Base-by-base conservation (phyloP, 2,329 filamentous ascomycete species). In the Berkeleyomyces basicola region DNA sequence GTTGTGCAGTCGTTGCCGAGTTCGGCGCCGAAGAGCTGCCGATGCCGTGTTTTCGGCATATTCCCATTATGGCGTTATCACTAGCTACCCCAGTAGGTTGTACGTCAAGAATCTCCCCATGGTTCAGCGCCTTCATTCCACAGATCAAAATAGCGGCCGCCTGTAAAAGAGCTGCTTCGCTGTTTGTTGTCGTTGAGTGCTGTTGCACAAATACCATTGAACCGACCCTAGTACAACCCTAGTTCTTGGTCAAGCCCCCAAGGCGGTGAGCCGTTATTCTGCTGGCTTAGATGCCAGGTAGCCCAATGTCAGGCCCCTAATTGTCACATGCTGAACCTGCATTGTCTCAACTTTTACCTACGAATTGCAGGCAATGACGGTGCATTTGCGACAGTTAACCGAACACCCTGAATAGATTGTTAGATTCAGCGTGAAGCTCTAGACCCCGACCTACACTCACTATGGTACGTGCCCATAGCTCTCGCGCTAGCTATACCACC, bases 261-360 rank as follows among this genome's bases (percentile, higher is more conserved):
- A 62, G 61, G 61, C 61, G 61, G 61, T 62, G 51, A 62, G 61
- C n/a, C 3, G 44, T 16, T 61, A 61, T 61, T 61, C 59, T 61
- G 59, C 59, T 46, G 23, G 36, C 46, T 55, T 55, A 47, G 23
- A 58, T 49, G 61, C 61, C 61, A 63, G 51, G 55, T 63, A 59
- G 61, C 55, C 59, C 16, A 63, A 59, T 55, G 3, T 37, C 9
- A 3, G 16, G 33, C 51, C 33, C 51, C 14, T 0, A 39, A 14
- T 14, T 14, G 6, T 39, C 33, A 55, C 36, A 39, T 7, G 51
- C n/a, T n/a, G 43, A 46, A 46, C 43, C 4, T 7, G n/a, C 42
- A 46, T n/a, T n/a, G 11, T n/a, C 14, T 46, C 43, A 46, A 7
- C 6, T n/a, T n/a, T n/a, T n/a, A 4, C 14, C 43, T 11, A 46